phyloP scores from a whole-genome alignment of 331 rosid species.

The Prunus yedoensis region DNA sequence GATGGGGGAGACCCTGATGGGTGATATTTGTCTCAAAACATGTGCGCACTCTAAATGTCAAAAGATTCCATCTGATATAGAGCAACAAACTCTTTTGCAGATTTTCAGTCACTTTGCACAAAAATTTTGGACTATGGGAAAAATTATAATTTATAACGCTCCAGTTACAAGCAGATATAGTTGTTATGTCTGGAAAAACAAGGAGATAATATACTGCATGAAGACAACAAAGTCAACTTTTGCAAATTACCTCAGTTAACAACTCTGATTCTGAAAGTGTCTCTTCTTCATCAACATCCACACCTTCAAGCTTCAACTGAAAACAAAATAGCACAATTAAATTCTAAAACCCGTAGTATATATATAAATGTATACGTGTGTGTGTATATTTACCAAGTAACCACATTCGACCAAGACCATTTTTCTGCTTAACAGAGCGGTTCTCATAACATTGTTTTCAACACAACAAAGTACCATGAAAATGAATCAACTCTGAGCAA shows the following conservation, averaged over 20 bases:
- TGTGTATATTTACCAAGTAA: background rate
- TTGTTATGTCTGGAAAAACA: background rate
- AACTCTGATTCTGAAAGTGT: constrained; percentile 71
- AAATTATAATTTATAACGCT: background rate
- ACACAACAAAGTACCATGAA: background rate
- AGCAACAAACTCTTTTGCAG: background rate
- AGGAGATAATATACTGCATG: background rate
- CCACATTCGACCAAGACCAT: background rate
- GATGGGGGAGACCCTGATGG: background rate
- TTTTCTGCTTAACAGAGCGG: background rate
- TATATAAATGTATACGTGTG: too few species aligned
- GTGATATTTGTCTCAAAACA: background rate
- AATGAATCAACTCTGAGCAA: background rate
- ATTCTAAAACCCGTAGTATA: constrained; percentile 11
- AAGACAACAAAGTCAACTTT: background rate
- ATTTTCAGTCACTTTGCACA: background rate
- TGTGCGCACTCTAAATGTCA: background rate
- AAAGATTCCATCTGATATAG: background rate
- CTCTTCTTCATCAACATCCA: constrained; percentile 79
- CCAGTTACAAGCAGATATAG: background rate
- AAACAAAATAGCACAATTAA: constrained; percentile 12
- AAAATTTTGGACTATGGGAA: background rate
- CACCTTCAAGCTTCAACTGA: constrained; percentile 80
- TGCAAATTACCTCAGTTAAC: constrained; percentile 66
- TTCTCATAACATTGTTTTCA: background rate